Percentiles rank a stretch among this genome's conserved stretches.
phyloP scores from a whole-genome alignment of 805 yeast species.

The Jamesozyma lodderae region DNA sequence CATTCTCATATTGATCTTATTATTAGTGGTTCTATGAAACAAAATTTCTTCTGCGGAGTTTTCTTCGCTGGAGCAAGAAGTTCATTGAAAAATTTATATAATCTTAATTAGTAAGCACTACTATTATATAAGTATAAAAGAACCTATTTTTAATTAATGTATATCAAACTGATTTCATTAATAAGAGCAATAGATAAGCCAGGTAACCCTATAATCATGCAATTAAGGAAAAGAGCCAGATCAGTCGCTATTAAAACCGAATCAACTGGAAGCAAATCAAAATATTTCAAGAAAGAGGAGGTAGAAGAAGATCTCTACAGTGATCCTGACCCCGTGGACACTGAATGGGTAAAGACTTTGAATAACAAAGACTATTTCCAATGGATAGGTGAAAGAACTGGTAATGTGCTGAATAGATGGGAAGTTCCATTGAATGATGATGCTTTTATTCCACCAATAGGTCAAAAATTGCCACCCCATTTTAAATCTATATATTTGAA shows the following conservation, averaged over 20 bases:
- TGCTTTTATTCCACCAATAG: conserved; percentile 8
- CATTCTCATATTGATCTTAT: conserved; percentile 35
- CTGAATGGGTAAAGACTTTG: conserved; percentile 23
- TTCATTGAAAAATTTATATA: no score
- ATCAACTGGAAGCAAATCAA: conserved; percentile 7
- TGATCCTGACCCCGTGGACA: conserved; percentile 12
- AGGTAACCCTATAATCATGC: background rate
- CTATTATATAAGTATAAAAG: no score
- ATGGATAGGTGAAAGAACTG: conserved; percentile 19
- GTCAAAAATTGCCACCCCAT: conserved; percentile 32
- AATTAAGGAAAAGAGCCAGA: conserved; percentile 3
- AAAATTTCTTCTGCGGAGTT: background rate
- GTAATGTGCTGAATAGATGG: conserved; percentile 21
- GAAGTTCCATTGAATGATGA: conserved; percentile 10
- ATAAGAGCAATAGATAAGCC: no score
- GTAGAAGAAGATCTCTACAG: background rate
- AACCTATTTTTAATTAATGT: no score
- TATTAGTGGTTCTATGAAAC: conserved; percentile 33
- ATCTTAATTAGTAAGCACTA: no score
- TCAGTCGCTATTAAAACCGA: background rate
- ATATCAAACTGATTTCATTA: no score
- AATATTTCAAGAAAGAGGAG: background rate
- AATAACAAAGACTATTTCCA: conserved; percentile 22
- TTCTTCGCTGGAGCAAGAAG: no score
- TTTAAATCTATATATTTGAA: conserved; percentile 51